Percentiles rank a stretch among this genome's conserved stretches.
Conservation (phyloP, 2,329 filamentous ascomycete species). For the Dactylellina sp. region DNA sequence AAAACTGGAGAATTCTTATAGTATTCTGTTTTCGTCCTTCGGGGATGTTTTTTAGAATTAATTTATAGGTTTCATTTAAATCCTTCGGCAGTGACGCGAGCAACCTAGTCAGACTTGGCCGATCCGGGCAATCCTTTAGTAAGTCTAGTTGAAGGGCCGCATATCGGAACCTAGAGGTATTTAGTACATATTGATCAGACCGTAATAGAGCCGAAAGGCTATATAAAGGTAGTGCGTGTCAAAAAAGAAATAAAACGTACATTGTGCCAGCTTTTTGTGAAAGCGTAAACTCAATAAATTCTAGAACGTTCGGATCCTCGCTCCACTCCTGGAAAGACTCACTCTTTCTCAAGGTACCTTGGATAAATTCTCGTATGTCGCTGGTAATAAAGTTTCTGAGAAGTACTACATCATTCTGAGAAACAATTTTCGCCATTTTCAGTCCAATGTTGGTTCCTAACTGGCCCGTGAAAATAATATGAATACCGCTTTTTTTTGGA, state of each 20-base stretch:
- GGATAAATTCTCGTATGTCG: slow-evolving; percentile 24
- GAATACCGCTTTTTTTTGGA: neutral
- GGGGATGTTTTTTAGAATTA: slow-evolving; percentile 60
- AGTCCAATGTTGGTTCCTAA: neutral
- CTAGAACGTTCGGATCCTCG: slow-evolving; percentile 54
- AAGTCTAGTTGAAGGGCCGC: slow-evolving; percentile 61
- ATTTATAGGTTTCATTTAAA: slow-evolving; percentile 59
- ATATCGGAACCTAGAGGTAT: slow-evolving; percentile 60
- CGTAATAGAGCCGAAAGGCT: no score
- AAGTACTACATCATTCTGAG: neutral
- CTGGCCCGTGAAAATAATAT: slow-evolving; percentile 15
- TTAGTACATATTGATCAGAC: slow-evolving; percentile 26
- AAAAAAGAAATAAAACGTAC: slow-evolving; percentile 60
- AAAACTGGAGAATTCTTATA: slow-evolving; percentile 60
- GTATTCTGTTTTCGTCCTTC: slow-evolving; percentile 53
- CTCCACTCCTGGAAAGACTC: slow-evolving; percentile 60
- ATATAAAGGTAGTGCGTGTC: no score
- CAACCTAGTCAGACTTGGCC: slow-evolving; percentile 35
- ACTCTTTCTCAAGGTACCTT: slow-evolving; percentile 48
- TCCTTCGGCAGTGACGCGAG: slow-evolving; percentile 56
- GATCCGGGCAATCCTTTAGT: slow-evolving; percentile 58
- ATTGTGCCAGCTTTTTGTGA: slow-evolving; percentile 60
- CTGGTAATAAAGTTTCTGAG: neutral
- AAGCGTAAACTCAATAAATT: slow-evolving; percentile 24
- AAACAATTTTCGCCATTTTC: neutral